phyloP scores from a whole-genome alignment of 164 flowering plant genomes.

The Aristolochia fimbriata region DNA sequence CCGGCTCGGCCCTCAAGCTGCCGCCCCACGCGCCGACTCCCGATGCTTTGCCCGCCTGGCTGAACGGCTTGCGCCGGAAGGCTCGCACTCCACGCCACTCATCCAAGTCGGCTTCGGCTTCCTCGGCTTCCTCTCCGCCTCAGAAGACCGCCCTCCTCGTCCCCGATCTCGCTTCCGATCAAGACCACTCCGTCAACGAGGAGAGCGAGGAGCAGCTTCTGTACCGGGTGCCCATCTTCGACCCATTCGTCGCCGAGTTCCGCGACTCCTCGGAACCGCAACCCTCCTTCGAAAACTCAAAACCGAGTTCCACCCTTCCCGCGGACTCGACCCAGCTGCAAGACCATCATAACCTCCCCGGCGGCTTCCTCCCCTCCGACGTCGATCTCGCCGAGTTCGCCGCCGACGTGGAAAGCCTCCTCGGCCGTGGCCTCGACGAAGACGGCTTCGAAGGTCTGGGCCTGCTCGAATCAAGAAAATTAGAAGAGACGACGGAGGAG shows the following conservation, averaged over 20 bases:
- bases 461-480: constrained; percentile 30
- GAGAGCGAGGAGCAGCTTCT: constrained; percentile 71
- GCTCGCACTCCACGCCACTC: constrained; percentile 52
- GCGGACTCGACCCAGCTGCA: background rate
- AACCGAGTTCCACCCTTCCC: background rate
- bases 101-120: constrained; percentile 12
- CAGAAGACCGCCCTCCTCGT: constrained; percentile 26
- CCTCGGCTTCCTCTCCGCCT: constrained; percentile 1
- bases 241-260: constrained; percentile 40
- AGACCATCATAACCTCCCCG: constrained; percentile 19
- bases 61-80: constrained; percentile 53
- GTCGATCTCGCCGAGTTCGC: constrained; percentile 80
- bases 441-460: constrained; percentile 70
- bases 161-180: constrained; percentile 48
- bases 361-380: constrained; percentile 45
- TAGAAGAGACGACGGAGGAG: constrained; percentile 6
- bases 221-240: constrained; percentile 66
- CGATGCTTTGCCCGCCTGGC: constrained; percentile 47
- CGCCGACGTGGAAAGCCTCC: constrained; percentile 72
- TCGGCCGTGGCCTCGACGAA: constrained; percentile 59
- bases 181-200: constrained; percentile 25
- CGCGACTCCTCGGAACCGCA: constrained; percentile 10
- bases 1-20: constrained; percentile 11
- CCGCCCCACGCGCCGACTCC: background rate
- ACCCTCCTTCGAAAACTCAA: background rate